These are phyloP conservation scores for Graphilbum ipis-grandicollis DNA, from an alignment of 2,329 filamentous ascomycete genomes.

Conservation along the genomic window DNA sequence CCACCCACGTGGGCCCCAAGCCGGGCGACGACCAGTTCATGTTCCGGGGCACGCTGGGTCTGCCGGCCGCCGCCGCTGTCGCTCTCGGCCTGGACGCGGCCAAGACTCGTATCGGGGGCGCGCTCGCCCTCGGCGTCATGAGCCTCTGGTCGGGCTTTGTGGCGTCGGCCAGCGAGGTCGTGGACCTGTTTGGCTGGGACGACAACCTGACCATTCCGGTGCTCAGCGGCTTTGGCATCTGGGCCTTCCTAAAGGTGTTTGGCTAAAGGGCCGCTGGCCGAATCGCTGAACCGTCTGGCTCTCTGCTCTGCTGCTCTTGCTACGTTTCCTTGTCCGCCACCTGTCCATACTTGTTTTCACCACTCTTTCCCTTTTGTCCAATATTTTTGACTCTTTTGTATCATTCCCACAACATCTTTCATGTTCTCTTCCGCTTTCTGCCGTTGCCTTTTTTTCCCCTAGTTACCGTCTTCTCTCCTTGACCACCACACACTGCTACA, in stretches of 20 bases:
- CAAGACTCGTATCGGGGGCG: slow-evolving; percentile 48
- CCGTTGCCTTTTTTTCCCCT: too few relatives aligned
- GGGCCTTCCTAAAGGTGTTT: slow-evolving; percentile 82
- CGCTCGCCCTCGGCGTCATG: slow-evolving; percentile 60
- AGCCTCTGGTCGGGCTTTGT: slow-evolving; percentile 78
- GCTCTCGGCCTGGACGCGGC: slow-evolving; percentile 41
- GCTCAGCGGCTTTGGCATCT: slow-evolving; percentile 74
- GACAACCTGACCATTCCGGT: slow-evolving; percentile 96
- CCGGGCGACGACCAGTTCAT: slow-evolving; percentile 60
- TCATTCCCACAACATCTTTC: too few relatives aligned
- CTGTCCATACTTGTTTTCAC: too few relatives aligned
- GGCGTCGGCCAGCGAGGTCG: slow-evolving; percentile 74
- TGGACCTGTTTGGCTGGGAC: slow-evolving; percentile 87
- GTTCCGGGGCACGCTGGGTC: slow-evolving; percentile 59
- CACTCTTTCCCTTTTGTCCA: too few relatives aligned
- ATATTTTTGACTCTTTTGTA: too few relatives aligned
- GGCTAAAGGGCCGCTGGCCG: slow-evolving; percentile 30
- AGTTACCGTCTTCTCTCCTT: too few relatives aligned
- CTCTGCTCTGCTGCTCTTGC: too few relatives aligned
- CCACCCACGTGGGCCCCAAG: slow-evolving; percentile 48
- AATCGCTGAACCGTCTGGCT: too few relatives aligned
- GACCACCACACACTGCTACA: too few relatives aligned
- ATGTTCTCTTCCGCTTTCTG: too few relatives aligned
- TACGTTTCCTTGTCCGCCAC: too few relatives aligned
- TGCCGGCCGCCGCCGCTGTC: slow-evolving; percentile 43